Evolutionary conservation across 257 asterid genomes (phyloP), one percentile per base, ranked within the genome.

Genomic region (Voacanga thouarsii): DNA sequence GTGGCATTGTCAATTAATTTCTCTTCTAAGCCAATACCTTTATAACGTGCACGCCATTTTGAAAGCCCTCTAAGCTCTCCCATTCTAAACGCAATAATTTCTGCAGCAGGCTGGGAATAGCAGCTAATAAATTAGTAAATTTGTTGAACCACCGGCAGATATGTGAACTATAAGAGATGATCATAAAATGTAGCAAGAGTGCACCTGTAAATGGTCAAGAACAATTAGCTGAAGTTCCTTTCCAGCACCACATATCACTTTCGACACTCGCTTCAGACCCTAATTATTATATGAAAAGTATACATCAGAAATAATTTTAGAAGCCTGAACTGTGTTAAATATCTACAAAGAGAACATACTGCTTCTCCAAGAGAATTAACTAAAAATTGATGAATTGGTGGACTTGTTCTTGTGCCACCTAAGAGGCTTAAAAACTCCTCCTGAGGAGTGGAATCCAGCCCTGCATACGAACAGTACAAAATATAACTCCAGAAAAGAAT

Each of bases 321-420:
- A 66, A 43, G 24, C 44, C 50, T 39, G 53, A 57, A 21, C 69
- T 41, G 43, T 67, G 55, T 55, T 49, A 44, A 70, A 55, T 73
- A 43, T 77, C 55, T 77, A 80, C 11, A 61, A 72, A 75, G 74
- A 80, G 66, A 75, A 80, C 84, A 75, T 92, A 93, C 99, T 84
- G 93, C 94, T 92, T 95, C 99, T 83, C 99, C 99, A 84, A 93
- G 96, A 79, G 98, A 87, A 87, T 87, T 92, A 57, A 88, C 99
- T 82, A 95, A 86, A 89, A 95, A 95, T 81, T 95, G 99, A 84
- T 92, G 98, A 87, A 95, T 84, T 0, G 99, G 88, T 8, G 99
- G 99, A 86, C 99, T 95, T 72, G 96, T 94, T 87, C 99, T 86
- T 55, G 99, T 96, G 68, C 99, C 99, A 84, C 97, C 91, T 88